Base-by-base conservation (phyloP, 192 early-diverging fungal genomes). In the Thoreauomyces humboldtii region DNA sequence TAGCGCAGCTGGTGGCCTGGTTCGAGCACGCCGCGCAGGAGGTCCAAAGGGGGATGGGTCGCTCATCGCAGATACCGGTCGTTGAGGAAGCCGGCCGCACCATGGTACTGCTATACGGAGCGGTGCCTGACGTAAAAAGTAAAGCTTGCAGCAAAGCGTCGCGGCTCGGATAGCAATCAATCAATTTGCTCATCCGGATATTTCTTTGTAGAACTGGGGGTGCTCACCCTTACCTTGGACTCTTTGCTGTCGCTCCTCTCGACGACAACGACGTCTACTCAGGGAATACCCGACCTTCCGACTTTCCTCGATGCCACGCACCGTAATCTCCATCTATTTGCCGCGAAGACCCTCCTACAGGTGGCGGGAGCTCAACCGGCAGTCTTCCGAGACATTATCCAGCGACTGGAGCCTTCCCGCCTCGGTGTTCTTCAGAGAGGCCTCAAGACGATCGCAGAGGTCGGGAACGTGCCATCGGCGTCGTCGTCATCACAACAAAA, bases 1-100 rank as follows among this genome's bases (percentile, higher is more conserved):
- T 65, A 4, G 66, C 68, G 7, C 33, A 24, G 9, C 45, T 54
- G 14, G 7, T 21, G 21, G 41, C 28, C 11, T 56, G 50, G 31
- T 2, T 71, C 4, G 31, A 35, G 17, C 24, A 19, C 17, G n/a
- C n/a, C n/a, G n/a, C n/a, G n/a, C n/a, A n/a, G n/a, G n/a, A n/a
- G n/a, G n/a, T n/a, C n/a, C n/a, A n/a, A n/a, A n/a, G n/a, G n/a
- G n/a, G n/a, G n/a, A n/a, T n/a, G n/a, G n/a, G n/a, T n/a, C n/a
- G n/a, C n/a, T n/a, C n/a, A n/a, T n/a, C n/a, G n/a, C n/a, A 42
- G 4, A 24, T 63, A 24, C 48, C 42, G 6, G 21, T 29, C 5
- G n/a, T 60, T 9, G 69, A 63, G 43, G 69, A 65, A 36, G 46
- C 22, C 45, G 12, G 71, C 43, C 29, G 41, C n/a, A 11, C 59